Percentiles rank a stretch among this genome's conserved stretches.
Evolutionary conservation across 345 rosid species (phyloP).

Genomic region (Rhizophora mangle): DNA sequence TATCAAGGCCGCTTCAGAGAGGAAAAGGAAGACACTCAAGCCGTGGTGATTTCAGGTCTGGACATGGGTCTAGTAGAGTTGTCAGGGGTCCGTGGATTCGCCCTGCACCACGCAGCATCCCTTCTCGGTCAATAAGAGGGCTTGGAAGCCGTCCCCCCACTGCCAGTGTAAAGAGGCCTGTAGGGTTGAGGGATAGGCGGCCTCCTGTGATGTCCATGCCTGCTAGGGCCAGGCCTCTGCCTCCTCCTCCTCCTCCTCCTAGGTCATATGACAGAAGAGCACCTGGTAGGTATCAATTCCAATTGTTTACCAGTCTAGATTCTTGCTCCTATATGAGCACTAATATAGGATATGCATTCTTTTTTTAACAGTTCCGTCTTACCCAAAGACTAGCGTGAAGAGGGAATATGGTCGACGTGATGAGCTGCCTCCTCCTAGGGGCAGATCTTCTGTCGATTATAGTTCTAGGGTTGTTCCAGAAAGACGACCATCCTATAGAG

Average conservation of each 20-base stretch:
- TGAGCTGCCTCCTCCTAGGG: constrained; percentile 79
- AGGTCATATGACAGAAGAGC: constrained; percentile 86
- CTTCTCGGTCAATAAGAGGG: constrained; percentile 46
- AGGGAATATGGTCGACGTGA: constrained; percentile 78
- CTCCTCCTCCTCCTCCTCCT: constrained; percentile 42
- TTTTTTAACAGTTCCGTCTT: constrained; percentile 54
- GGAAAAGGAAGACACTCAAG: constrained; percentile 60
- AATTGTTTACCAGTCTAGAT: neutral
- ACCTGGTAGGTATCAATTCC: constrained; percentile 49
- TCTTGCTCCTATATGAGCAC: neutral
- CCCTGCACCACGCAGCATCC: constrained; percentile 47
- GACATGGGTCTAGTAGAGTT: constrained; percentile 56
- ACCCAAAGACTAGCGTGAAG: constrained; percentile 68
- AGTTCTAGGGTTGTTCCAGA: constrained; percentile 69
- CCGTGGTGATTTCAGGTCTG: constrained; percentile 59
- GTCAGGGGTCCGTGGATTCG: constrained; percentile 67
- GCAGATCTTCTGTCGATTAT: constrained; percentile 71
- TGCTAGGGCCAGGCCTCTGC: constrained; percentile 65
- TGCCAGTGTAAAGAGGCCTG: constrained; percentile 53
- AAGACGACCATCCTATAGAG: constrained; percentile 73
- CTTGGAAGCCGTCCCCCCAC: constrained; percentile 51
- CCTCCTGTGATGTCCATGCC: constrained; percentile 69
- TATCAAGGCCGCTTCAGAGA: constrained; percentile 90
- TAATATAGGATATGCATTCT: constrained; percentile 8
- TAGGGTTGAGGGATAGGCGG: constrained; percentile 62